Conservation (phyloP, 257 asterid genomes). For the Salvia splendens region DNA sequence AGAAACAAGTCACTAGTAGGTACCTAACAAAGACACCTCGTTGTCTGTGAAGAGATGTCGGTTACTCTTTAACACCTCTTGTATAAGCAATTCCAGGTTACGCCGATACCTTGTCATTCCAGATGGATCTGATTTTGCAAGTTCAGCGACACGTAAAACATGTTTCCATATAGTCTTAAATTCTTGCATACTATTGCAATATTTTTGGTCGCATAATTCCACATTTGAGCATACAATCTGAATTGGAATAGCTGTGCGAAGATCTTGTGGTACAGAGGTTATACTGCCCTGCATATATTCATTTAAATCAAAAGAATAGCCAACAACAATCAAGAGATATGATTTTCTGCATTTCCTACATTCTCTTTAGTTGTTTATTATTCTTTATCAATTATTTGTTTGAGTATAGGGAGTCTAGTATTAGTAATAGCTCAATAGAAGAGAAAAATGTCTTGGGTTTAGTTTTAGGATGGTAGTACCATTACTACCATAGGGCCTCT, state of each 20-base stretch:
- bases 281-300: constrained; percentile 64
- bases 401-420: too few relatives aligned
- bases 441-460: too few relatives aligned
- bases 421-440: too few relatives aligned
- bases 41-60: constrained; percentile 61
- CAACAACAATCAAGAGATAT: constrained; percentile 10
- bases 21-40: constrained; percentile 84
- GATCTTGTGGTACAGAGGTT: constrained; percentile 61
- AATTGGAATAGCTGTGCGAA: constrained; percentile 68
- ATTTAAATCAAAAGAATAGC: constrained; percentile 27
- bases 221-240: constrained; percentile 54
- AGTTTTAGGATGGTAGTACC: too few relatives aligned
- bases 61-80: constrained; percentile 65
- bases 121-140: constrained; percentile 52
- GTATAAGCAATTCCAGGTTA: constrained; percentile 66
- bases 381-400: too few relatives aligned
- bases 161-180: constrained; percentile 60
- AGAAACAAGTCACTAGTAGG: constrained; percentile 14
- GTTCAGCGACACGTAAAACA: constrained; percentile 50
- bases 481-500: too few relatives aligned
- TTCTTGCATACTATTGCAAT: constrained; percentile 39
- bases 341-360: not conserved
- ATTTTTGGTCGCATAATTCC: constrained; percentile 35
- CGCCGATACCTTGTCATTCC: constrained; percentile 64
- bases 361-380: too few relatives aligned